Percentiles rank a stretch among this genome's conserved stretches.
These are phyloP conservation scores for Fraxinus sp. DNA, from an alignment of 305 asterid genomes.

Conservation along the genomic window DNA sequence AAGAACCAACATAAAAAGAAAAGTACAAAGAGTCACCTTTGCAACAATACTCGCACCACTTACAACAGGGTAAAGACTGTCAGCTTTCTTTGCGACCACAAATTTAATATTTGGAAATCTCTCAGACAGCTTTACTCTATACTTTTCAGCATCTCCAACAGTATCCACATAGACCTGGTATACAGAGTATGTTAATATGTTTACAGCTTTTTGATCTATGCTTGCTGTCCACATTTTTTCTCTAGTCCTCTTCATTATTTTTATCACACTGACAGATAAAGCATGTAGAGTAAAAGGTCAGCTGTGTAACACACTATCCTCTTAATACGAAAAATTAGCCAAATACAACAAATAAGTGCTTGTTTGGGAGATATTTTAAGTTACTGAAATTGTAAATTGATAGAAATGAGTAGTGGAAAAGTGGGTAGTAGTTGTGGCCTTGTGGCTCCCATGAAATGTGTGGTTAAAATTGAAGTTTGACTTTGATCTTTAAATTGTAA, in stretches of 20 bases:
- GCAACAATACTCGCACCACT: conserved; percentile 99
- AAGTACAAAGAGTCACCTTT: conserved; percentile 53
- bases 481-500: not conserved
- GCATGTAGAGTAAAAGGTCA: not conserved
- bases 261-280: not conserved
- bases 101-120: conserved; percentile 74
- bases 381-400: not conserved
- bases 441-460: not conserved
- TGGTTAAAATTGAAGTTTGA: not conserved
- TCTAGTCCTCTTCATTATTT: not conserved
- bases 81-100: conserved; percentile 96
- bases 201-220: not conserved
- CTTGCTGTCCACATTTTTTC: not conserved
- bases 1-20: not conserved
- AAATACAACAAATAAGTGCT: not conserved
- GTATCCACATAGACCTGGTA: conserved; percentile 89
- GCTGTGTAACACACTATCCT: not conserved
- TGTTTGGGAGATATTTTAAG: not conserved
- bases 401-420: not conserved
- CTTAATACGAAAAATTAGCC: not conserved
- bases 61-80: conserved; percentile 94
- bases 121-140: conserved; percentile 76
- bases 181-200: conserved; percentile 8
- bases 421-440: not conserved
- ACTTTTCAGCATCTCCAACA: conserved; percentile 95